These are phyloP conservation scores for Xylaria intraflava DNA, from an alignment of 495 filamentous ascomycete genomes.

Conservation along the genomic window DNA sequence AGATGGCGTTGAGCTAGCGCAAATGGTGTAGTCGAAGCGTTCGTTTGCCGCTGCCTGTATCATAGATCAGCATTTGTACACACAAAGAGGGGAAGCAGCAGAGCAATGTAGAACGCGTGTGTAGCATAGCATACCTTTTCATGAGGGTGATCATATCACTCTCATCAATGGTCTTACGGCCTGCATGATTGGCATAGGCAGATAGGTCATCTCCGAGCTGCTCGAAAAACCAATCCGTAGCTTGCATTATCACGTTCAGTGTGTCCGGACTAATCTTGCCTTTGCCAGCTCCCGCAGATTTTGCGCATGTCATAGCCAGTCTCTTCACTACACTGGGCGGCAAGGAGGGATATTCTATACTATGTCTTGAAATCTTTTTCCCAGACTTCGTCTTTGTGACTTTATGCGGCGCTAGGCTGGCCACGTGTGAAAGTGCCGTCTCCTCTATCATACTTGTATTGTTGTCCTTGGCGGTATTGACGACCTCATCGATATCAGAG, in stretches of 20 bases:
- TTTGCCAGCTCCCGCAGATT: constrained; percentile 49
- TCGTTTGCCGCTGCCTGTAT: constrained; percentile 71
- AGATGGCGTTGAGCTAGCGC: constrained; percentile 75
- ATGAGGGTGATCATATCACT: constrained; percentile 74
- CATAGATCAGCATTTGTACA: constrained; percentile 21
- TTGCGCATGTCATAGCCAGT: constrained; percentile 64
- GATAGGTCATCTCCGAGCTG: constrained; percentile 73
- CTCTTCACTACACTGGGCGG: constrained; percentile 65
- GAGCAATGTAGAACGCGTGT: constrained; percentile 11
- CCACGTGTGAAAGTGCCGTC: constrained; percentile 19
- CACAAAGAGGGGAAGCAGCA: constrained; percentile 12
- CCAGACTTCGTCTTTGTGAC: constrained; percentile 39
- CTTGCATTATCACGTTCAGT: constrained; percentile 65
- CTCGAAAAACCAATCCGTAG: constrained; percentile 84
- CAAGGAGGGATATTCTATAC: constrained; percentile 68
- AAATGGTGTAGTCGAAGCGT: constrained; percentile 65
- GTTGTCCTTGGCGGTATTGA: constrained; percentile 15
- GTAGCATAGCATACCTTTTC: constrained; percentile 60
- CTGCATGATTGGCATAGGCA: constrained; percentile 73
- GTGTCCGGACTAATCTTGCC: constrained; percentile 64
- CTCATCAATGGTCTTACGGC: constrained; percentile 79
- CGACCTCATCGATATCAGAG: constrained; percentile 20
- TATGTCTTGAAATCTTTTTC: constrained; percentile 61
- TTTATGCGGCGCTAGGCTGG: constrained; percentile 22
- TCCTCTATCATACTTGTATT: constrained; percentile 13